A percentile compares a stretch with the other conserved stretches of the same genome.
Evolutionary conservation across 2,329 filamentous ascomycete species (phyloP).

Genomic region (Plenodomus biglobosus): DNA sequence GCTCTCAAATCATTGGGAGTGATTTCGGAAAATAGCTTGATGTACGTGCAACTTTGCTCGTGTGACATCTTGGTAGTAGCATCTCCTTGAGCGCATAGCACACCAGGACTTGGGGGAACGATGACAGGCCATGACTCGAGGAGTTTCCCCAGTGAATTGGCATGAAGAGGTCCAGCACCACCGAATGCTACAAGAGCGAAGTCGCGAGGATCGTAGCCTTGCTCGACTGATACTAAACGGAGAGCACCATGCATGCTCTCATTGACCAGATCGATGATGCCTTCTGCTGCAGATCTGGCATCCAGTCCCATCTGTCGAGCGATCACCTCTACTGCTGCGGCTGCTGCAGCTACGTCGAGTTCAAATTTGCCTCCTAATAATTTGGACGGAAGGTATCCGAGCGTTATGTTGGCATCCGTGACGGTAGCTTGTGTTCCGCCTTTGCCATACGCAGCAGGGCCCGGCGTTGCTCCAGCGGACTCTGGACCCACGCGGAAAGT

Average conservation of each 20-base stretch:
- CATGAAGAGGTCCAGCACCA: constrained; percentile 55
- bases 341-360: constrained; percentile 49
- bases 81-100: constrained; percentile 55
- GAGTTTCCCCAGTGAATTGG: constrained; percentile 53
- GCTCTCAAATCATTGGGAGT: constrained; percentile 37
- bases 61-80: constrained; percentile 54
- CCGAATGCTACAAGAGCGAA: constrained; percentile 56
- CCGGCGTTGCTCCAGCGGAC: constrained; percentile 53
- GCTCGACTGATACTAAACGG: constrained; percentile 55
- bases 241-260: constrained; percentile 57
- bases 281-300: constrained; percentile 49
- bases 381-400: constrained; percentile 52
- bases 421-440: constrained; percentile 52
- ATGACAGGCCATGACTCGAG: constrained; percentile 57
- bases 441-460: constrained; percentile 54
- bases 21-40: constrained; percentile 46
- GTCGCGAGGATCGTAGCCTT: constrained; percentile 55
- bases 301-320: constrained; percentile 52
- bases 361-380: constrained; percentile 52
- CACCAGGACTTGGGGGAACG: constrained; percentile 54
- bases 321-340: constrained; percentile 46
- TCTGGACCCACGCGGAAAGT: constrained; percentile 55
- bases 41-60: constrained; percentile 51
- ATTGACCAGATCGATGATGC: constrained; percentile 54
- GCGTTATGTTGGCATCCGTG: constrained; percentile 53